These are phyloP conservation scores for Dimocarpus longan DNA, from an alignment of 345 rosid species.

Conservation along the genomic window DNA sequence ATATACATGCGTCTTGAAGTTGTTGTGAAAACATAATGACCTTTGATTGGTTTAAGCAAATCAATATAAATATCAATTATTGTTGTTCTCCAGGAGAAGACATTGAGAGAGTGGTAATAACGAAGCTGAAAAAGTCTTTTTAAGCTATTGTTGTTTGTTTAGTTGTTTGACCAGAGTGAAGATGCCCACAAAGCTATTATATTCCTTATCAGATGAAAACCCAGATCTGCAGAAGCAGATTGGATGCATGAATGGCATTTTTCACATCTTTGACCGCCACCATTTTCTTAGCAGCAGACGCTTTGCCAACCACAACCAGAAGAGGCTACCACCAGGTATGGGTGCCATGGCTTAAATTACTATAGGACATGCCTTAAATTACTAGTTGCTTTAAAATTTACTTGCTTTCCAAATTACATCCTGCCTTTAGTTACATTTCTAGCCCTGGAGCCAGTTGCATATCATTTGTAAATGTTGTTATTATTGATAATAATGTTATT, in stretches of 20 bases:
- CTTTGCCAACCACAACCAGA: slow-evolving; percentile 37
- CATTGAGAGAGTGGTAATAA: neutral
- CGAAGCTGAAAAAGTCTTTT: neutral
- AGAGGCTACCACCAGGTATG: slow-evolving; percentile 57
- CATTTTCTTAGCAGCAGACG: slow-evolving; percentile 61
- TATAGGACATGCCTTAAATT: neutral
- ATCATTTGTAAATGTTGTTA: neutral
- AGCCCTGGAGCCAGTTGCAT: too few species aligned
- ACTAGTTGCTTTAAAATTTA: too few species aligned
- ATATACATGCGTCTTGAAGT: neutral
- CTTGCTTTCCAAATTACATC: too few species aligned
- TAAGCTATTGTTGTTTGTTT: neutral
- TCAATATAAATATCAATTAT: too few species aligned
- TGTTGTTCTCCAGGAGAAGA: neutral
- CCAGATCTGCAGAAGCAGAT: slow-evolving; percentile 74
- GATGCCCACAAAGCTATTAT: slow-evolving; percentile 70
- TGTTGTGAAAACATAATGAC: neutral
- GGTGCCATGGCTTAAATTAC: neutral
- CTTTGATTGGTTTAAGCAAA: neutral
- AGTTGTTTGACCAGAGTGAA: slow-evolving; percentile 25
- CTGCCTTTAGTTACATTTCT: too few species aligned
- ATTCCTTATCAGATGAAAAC: slow-evolving; percentile 69
- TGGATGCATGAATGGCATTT: slow-evolving; percentile 89
- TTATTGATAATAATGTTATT: too few species aligned
- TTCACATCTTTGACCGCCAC: slow-evolving; percentile 74